These are phyloP conservation scores for Viola pubescens DNA, from an alignment of 441 rosid genomes.

Conservation along the genomic window DNA sequence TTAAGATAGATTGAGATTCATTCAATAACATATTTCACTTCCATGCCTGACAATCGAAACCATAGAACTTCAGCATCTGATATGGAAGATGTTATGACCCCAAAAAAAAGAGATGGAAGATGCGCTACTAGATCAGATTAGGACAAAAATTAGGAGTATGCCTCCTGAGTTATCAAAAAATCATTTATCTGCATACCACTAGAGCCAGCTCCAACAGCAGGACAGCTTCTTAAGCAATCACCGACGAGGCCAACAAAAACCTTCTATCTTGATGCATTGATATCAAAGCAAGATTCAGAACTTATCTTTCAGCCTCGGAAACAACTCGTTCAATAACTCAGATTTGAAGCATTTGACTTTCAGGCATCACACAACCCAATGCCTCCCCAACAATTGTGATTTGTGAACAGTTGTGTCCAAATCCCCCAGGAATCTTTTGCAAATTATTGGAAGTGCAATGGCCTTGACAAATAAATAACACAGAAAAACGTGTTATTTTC, in stretches of 20 bases:
- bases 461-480: no score
- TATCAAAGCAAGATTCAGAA: background rate
- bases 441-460: background rate
- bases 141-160: background rate
- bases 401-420: background rate
- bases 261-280: background rate
- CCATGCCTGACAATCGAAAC: no score
- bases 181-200: background rate
- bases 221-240: constrained; percentile 4
- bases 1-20: background rate
- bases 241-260: background rate
- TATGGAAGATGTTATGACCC: no score
- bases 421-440: constrained; percentile 1
- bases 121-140: no score
- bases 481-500: background rate
- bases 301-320: constrained; percentile 10
- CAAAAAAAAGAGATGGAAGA: no score
- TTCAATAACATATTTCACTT: background rate
- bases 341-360: background rate
- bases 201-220: background rate
- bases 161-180: background rate
- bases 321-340: background rate
- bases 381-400: background rate
- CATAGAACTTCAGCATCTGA: no score
- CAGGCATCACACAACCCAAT: background rate